Conservation (phyloP, 768 basidiomycete genomes). For the Exsudoporus frostii region DNA sequence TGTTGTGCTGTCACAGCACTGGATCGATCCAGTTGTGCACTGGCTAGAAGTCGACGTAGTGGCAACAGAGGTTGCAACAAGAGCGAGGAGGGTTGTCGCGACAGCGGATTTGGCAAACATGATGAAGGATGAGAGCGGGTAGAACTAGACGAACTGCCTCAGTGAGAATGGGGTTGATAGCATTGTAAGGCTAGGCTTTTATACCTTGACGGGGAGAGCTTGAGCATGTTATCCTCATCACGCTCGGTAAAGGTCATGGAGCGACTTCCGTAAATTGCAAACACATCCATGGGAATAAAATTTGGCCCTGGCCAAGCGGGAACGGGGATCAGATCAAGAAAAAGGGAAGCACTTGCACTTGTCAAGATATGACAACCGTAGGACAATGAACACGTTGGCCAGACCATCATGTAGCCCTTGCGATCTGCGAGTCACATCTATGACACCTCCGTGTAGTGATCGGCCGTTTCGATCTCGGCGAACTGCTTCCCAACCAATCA, state of each 20-base stretch:
- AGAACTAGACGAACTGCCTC: not conserved
- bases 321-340: not conserved
- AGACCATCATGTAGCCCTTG: not conserved
- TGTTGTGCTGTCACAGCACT: not conserved
- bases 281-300: not conserved
- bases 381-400: not conserved
- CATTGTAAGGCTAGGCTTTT: not conserved
- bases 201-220: not conserved
- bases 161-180: not conserved
- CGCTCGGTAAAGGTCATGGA: not conserved
- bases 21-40: not conserved
- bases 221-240: not conserved
- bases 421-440: not conserved
- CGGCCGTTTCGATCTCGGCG: not conserved
- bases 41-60: not conserved
- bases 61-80: not conserved
- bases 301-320: not conserved
- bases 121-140: not conserved
- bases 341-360: not conserved
- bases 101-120: constrained; percentile 2
- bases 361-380: not conserved
- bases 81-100: constrained; percentile 1
- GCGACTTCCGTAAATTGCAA: too few relatives aligned
- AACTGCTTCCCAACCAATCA: not conserved
- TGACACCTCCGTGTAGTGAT: too few relatives aligned